Evolutionary conservation across 2,329 filamentous ascomycete species (phyloP).

Genomic region (Zasmidium angulare): DNA sequence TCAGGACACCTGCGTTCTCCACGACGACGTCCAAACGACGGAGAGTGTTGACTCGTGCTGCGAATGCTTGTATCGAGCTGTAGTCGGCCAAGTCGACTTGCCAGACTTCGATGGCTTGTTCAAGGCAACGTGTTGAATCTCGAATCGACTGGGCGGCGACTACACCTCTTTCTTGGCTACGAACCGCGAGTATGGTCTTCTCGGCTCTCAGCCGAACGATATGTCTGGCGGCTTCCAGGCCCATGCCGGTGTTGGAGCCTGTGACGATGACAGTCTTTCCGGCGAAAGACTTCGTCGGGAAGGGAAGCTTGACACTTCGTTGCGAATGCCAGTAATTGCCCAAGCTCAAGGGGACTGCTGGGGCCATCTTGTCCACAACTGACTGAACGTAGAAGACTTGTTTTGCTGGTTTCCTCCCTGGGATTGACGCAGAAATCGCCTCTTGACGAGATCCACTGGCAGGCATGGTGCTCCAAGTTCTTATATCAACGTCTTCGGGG

Average conservation of each 20-base stretch:
- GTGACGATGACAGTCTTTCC: conserved; percentile 27
- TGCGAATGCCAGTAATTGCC: too few species aligned
- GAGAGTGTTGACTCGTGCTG: conserved; percentile 16
- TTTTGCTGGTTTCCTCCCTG: too few species aligned
- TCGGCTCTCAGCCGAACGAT: conserved; percentile 38
- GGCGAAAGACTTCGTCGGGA: too few species aligned
- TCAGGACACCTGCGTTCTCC: conserved; percentile 37
- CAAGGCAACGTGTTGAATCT: conserved; percentile 21
- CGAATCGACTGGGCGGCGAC: conserved; percentile 34
- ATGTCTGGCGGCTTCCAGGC: conserved; percentile 38
- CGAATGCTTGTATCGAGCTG: conserved; percentile 27
- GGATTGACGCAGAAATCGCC: too few species aligned
- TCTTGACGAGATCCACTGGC: too few species aligned
- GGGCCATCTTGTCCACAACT: too few species aligned
- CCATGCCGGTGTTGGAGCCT: conserved; percentile 41
- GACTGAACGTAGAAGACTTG: too few species aligned
- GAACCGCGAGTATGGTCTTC: conserved; percentile 41
- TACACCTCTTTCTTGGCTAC: conserved; percentile 38
- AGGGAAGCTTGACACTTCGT: too few species aligned
- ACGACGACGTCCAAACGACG: conserved; percentile 27
- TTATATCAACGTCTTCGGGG: too few species aligned
- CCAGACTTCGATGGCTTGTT: conserved; percentile 32
- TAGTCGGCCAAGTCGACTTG: conserved; percentile 28
- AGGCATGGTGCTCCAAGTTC: too few species aligned
- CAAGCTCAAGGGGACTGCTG: too few species aligned